These are phyloP conservation scores for Petunia axillaris DNA, from an alignment of 257 asterid genomes.

Conservation along the genomic window DNA sequence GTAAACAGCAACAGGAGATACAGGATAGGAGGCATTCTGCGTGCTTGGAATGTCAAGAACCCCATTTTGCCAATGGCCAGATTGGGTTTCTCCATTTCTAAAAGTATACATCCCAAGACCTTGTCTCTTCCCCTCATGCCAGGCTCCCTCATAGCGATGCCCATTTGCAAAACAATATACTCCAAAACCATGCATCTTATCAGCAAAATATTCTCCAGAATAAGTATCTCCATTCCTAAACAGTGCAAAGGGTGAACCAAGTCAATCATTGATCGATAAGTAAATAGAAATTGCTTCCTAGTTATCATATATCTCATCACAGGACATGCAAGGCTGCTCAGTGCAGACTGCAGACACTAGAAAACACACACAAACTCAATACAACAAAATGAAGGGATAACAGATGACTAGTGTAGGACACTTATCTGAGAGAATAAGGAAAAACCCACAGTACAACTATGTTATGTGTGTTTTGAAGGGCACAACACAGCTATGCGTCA, in stretches of 20 bases:
- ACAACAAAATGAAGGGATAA: too few relatives aligned
- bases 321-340: too few relatives aligned
- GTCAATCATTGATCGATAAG: too few relatives aligned
- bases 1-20: slow-evolving; percentile 83
- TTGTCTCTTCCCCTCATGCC: slow-evolving; percentile 93
- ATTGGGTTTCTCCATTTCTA: slow-evolving; percentile 78
- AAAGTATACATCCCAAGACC: slow-evolving; percentile 89
- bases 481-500: too few relatives aligned
- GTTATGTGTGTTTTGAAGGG: too few relatives aligned
- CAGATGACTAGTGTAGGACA: too few relatives aligned
- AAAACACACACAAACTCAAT: too few relatives aligned
- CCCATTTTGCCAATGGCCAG: slow-evolving; percentile 95
- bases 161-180: slow-evolving; percentile 78
- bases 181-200: slow-evolving; percentile 93
- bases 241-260: background rate
- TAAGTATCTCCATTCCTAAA: slow-evolving; percentile 85
- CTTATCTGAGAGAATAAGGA: too few relatives aligned
- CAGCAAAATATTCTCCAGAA: slow-evolving; percentile 90
- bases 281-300: too few relatives aligned
- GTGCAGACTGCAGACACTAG: too few relatives aligned
- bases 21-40: slow-evolving; percentile 59
- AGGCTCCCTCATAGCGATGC: slow-evolving; percentile 86
- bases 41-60: slow-evolving; percentile 87
- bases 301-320: too few relatives aligned
- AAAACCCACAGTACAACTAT: too few relatives aligned